phyloP scores from a whole-genome alignment of 352 stramenopile species.

The Globisporangium nagaii region DNA sequence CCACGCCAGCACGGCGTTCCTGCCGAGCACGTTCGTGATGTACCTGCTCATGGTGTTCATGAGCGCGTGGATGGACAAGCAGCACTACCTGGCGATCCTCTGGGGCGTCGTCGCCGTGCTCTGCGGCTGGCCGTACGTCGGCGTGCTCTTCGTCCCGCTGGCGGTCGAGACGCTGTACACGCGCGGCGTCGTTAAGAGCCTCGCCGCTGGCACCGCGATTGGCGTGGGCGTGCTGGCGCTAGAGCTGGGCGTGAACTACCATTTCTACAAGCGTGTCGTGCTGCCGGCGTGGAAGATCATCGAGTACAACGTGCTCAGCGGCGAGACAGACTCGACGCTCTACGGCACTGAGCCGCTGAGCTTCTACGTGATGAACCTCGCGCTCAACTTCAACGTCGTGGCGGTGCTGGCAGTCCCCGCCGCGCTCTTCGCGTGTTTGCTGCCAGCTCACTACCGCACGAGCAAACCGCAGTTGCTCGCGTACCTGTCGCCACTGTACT shows the following conservation, averaged over 20 bases:
- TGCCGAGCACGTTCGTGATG: slow-evolving; percentile 92
- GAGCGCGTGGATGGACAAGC: slow-evolving; percentile 73
- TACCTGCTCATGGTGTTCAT: slow-evolving; percentile 76
- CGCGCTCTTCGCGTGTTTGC: slow-evolving; percentile 21
- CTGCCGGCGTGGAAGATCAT: slow-evolving; percentile 93
- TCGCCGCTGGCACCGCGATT: slow-evolving; percentile 54
- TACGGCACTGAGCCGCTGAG: slow-evolving; percentile 94
- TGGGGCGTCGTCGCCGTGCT: slow-evolving; percentile 90
- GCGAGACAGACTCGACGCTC: slow-evolving; percentile 92
- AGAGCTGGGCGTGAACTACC: slow-evolving; percentile 83
- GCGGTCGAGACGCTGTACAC: slow-evolving; percentile 72
- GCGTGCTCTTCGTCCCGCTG: slow-evolving; percentile 94
- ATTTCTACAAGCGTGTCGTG: slow-evolving; percentile 65
- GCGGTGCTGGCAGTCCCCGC: slow-evolving; percentile 60
- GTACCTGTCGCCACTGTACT: slow-evolving; percentile 66
- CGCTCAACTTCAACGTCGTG: slow-evolving; percentile 94
- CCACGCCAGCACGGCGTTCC: slow-evolving; percentile 87
- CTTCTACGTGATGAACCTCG: slow-evolving; percentile 96
- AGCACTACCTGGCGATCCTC: slow-evolving; percentile 70
- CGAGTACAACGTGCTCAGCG: slow-evolving; percentile 92
- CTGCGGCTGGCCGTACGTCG: slow-evolving; percentile 97
- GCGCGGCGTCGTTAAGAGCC: slow-evolving; percentile 41
- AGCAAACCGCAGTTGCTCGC: slow-evolving; percentile 23
- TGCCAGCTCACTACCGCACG: slow-evolving; percentile 32
- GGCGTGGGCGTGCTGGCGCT: slow-evolving; percentile 61